Conservation (phyloP, 352 stramenopile genomes). For the Pythium rhizo-oryzae region DNA sequence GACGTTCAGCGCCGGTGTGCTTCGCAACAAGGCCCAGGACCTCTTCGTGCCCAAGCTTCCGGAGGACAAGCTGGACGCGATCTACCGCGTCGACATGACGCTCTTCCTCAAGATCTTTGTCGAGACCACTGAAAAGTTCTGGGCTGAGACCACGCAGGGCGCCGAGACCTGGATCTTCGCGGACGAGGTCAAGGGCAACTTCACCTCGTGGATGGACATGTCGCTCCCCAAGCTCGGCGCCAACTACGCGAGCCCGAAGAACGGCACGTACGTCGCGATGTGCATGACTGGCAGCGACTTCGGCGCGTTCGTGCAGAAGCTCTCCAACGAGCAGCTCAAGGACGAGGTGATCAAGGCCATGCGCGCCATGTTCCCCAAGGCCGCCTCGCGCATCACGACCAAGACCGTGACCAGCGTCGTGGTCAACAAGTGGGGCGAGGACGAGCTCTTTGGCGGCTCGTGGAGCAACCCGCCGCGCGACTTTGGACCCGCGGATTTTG, state of each 20-base stretch:
- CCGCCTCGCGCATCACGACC: neutral
- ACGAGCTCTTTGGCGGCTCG: constrained; percentile 17
- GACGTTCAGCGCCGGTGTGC: constrained; percentile 9
- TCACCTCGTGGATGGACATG: constrained; percentile 8
- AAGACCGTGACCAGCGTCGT: constrained; percentile 17
- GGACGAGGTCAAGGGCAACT: constrained; percentile 13
- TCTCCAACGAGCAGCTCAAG: constrained; percentile 6
- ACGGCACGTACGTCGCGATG: neutral
- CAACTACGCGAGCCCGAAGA: constrained; percentile 7
- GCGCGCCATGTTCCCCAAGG: constrained; percentile 15
- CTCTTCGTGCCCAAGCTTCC: neutral
- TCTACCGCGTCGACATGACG: constrained; percentile 13
- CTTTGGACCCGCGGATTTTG: constrained; percentile 7
- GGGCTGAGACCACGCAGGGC: constrained; percentile 5
- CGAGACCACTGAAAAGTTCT: constrained; percentile 12
- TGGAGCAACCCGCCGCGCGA: constrained; percentile 11
- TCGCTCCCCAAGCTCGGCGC: constrained; percentile 12
- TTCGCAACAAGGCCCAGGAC: constrained; percentile 3
- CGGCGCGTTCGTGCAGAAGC: neutral
- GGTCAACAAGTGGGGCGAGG: constrained; percentile 15
- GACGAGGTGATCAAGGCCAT: constrained; percentile 15
- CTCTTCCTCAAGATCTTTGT: constrained; percentile 16
- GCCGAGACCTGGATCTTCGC: constrained; percentile 15
- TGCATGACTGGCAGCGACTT: constrained; percentile 11
- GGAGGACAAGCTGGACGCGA: constrained; percentile 11